Evolutionary conservation across 352 stramenopile genomes (phyloP).

Genomic region (Aphanomyces invadans): DNA sequence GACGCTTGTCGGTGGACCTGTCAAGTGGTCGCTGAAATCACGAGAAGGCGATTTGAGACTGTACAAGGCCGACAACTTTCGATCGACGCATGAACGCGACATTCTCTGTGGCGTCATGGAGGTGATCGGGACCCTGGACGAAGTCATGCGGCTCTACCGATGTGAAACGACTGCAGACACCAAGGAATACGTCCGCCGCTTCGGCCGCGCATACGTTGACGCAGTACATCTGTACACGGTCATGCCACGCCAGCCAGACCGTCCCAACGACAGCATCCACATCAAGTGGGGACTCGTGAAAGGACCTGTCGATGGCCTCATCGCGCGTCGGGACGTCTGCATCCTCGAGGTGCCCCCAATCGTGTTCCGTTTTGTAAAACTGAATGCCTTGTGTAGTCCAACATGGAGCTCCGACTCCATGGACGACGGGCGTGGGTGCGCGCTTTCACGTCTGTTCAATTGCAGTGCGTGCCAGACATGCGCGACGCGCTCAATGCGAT

Average conservation of each 20-base stretch:
- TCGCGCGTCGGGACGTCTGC: not conserved
- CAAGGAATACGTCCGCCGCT: not conserved
- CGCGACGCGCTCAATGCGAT: not conserved
- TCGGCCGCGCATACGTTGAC: not conserved
- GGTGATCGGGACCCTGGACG: not conserved
- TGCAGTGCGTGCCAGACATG: not conserved
- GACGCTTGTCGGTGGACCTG: not conserved
- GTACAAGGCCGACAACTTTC: not conserved
- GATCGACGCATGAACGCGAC: not conserved
- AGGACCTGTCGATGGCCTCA: not conserved
- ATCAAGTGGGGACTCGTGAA: not conserved
- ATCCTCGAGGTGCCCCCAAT: not conserved
- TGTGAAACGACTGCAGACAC: not conserved
- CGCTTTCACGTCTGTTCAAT: not conserved
- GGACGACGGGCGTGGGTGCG: not conserved
- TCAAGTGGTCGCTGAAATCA: not conserved
- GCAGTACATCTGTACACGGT: not conserved
- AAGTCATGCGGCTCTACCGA: not conserved
- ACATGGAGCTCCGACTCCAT: not conserved
- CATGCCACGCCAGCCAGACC: not conserved
- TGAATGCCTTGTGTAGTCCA: not conserved
- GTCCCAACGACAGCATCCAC: not conserved
- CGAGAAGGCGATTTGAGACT: not conserved
- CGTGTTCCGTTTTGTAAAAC: not conserved
- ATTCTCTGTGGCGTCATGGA: not conserved